A percentile compares a stretch with the other conserved stretches of the same genome.
Evolutionary conservation across 2,329 filamentous ascomycete species (phyloP).

Genomic region (Neonectria neomacrospora): DNA sequence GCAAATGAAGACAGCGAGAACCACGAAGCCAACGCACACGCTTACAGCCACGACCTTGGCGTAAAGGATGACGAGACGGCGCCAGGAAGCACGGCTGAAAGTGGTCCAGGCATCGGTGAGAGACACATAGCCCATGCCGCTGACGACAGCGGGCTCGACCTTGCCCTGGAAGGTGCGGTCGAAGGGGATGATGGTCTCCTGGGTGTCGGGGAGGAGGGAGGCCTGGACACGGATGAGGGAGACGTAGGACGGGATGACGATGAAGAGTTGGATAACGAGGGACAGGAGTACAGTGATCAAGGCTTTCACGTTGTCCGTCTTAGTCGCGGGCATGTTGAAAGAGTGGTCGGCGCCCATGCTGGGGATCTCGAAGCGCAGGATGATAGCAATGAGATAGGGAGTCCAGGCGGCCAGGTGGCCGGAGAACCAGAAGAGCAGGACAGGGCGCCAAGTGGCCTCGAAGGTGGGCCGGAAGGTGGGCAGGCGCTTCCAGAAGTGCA

Average conservation of each 20-base stretch:
- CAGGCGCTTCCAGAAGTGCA: constrained; percentile 75
- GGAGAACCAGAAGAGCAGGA: constrained; percentile 70
- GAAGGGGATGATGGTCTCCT: constrained; percentile 88
- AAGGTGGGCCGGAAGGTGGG: constrained; percentile 72
- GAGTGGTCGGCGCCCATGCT: constrained; percentile 35
- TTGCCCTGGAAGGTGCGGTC: constrained; percentile 86
- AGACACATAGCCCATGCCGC: constrained; percentile 76
- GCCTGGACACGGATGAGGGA: constrained; percentile 86
- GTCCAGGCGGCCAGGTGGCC: constrained; percentile 61
- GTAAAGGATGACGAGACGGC: constrained; percentile 79
- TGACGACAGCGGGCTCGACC: constrained; percentile 78
- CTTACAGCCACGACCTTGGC: constrained; percentile 74
- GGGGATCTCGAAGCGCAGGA: constrained; percentile 54
- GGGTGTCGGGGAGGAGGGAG: constrained; percentile 82
- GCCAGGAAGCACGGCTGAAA: constrained; percentile 77
- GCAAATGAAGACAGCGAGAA: constrained; percentile 60
- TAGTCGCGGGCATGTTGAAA: constrained; percentile 44
- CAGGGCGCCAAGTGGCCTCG: constrained; percentile 75
- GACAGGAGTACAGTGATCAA: constrained; percentile 61
- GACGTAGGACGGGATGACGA: constrained; percentile 80
- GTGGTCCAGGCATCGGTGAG: constrained; percentile 82
- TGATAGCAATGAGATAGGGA: constrained; percentile 58
- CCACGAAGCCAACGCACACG: constrained; percentile 58
- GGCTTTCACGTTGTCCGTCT: constrained; percentile 56
- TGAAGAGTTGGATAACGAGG: constrained; percentile 56